Percentiles rank a stretch among this genome's conserved stretches.
Conservation (phyloP, 768 basidiomycete species). For the Paxillus ammoniavirescens region DNA sequence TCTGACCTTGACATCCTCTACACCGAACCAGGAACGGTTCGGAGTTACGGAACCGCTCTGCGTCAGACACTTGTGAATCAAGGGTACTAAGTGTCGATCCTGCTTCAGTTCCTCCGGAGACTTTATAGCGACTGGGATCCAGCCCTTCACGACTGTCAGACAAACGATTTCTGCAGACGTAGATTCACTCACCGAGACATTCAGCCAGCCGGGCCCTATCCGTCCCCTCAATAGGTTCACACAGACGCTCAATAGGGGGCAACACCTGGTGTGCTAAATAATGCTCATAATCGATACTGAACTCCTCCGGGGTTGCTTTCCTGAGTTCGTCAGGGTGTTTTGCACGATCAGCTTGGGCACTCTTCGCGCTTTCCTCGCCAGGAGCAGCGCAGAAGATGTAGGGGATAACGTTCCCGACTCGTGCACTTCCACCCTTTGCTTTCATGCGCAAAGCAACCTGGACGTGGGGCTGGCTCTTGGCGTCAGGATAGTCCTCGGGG, state of each 20-base stretch:
- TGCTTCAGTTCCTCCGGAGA: slow-evolving; percentile 49
- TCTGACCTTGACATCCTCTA: slow-evolving; percentile 61
- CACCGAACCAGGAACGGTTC: slow-evolving; percentile 75
- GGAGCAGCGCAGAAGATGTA: slow-evolving; percentile 89
- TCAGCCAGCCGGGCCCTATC: slow-evolving; percentile 91
- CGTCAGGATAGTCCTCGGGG: slow-evolving; percentile 96
- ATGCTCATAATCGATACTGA: slow-evolving; percentile 87
- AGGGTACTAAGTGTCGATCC: slow-evolving; percentile 66
- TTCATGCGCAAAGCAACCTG: slow-evolving; percentile 94
- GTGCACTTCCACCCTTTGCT: slow-evolving; percentile 74
- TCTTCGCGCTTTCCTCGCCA: slow-evolving; percentile 67
- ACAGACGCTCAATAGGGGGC: slow-evolving; percentile 92
- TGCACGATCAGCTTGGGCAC: slow-evolving; percentile 84
- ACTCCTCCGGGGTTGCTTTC: slow-evolving; percentile 51
- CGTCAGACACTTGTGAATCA: slow-evolving; percentile 87
- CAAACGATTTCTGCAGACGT: background rate
- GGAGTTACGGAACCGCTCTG: slow-evolving; percentile 80
- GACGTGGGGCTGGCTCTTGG: slow-evolving; percentile 93
- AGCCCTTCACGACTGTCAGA: slow-evolving; percentile 41
- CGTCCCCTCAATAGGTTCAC: slow-evolving; percentile 95
- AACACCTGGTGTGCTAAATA: slow-evolving; percentile 91
- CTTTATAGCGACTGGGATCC: slow-evolving; percentile 56
- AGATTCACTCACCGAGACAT: slow-evolving; percentile 70
- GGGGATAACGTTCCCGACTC: slow-evolving; percentile 89
- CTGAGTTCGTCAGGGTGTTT: slow-evolving; percentile 92